Percentiles rank a stretch among this genome's conserved stretches.
phyloP scores from a whole-genome alignment of 2,329 filamentous ascomycete genomes.

The Aspergillus fructus region DNA sequence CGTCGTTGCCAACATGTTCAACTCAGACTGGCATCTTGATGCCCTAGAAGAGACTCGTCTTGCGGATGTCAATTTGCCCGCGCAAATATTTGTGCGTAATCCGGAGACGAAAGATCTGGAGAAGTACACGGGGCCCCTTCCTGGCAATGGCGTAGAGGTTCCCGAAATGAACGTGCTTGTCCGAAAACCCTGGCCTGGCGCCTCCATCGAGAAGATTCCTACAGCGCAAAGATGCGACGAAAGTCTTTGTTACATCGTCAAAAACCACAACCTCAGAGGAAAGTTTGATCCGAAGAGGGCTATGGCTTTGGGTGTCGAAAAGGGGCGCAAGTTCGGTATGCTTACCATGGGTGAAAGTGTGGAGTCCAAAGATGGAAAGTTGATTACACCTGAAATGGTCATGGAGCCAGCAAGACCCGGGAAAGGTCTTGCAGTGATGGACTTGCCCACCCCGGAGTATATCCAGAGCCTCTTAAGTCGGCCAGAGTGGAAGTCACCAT shows the following conservation, averaged over 20 bases:
- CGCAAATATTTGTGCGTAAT: conserved; percentile 68
- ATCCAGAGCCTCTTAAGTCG: conserved; percentile 68
- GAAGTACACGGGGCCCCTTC: conserved; percentile 67
- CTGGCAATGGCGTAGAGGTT: conserved; percentile 50
- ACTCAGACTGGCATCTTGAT: conserved; percentile 73
- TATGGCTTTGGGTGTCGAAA: conserved; percentile 61
- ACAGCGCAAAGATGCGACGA: conserved; percentile 63
- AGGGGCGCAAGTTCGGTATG: conserved; percentile 56
- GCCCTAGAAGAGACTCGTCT: conserved; percentile 66
- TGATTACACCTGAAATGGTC: conserved; percentile 84
- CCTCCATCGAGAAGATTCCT: conserved; percentile 65
- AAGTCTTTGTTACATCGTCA: conserved; percentile 83
- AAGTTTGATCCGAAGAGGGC: conserved; percentile 73
- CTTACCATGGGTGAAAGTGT: conserved; percentile 67
- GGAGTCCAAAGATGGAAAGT: conserved; percentile 61
- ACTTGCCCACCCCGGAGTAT: conserved; percentile 71
- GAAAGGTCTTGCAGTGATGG: conserved; percentile 74
- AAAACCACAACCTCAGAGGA: conserved; percentile 72
- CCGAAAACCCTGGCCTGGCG: conserved; percentile 75
- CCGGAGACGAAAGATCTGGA: conserved; percentile 62
- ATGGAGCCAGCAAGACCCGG: conserved; percentile 67
- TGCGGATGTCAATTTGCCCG: conserved; percentile 65
- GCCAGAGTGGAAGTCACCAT: conserved; percentile 67
- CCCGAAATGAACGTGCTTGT: conserved; percentile 71
- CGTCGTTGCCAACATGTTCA: conserved; percentile 75